phyloP scores from a whole-genome alignment of 2,329 filamentous ascomycete species.

The Fusarium sp. region DNA sequence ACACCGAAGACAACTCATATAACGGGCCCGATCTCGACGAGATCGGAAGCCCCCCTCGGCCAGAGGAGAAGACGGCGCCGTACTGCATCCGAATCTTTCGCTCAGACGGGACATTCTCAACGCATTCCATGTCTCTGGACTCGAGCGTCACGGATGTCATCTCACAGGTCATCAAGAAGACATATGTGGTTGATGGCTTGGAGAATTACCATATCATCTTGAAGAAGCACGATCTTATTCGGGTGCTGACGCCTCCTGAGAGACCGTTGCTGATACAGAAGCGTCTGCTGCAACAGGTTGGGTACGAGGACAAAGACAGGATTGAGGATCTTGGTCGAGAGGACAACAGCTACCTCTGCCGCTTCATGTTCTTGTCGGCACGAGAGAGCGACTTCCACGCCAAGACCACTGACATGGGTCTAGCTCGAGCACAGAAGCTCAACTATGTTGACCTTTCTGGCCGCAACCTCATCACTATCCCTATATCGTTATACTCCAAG shows the following conservation, averaged over 20 bases:
- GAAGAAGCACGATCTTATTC: constrained; percentile 89
- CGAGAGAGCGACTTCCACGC: constrained; percentile 85
- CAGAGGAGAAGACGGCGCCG: constrained; percentile 79
- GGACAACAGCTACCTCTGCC: constrained; percentile 96
- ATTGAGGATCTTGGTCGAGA: constrained; percentile 95
- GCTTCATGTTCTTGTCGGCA: constrained; percentile 93
- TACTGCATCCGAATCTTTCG: constrained; percentile 98
- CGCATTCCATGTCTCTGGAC: constrained; percentile 85
- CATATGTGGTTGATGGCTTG: constrained; percentile 87
- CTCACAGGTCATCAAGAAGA: constrained; percentile 92
- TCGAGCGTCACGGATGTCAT: constrained; percentile 90
- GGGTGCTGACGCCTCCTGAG: constrained; percentile 82
- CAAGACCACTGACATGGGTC: constrained; percentile 77
- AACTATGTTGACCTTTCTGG: constrained; percentile 94
- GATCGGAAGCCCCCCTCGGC: constrained; percentile 71
- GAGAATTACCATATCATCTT: constrained; percentile 97
- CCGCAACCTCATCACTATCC: constrained; percentile 92
- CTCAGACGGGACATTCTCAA: constrained; percentile 93
- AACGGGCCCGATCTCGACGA: constrained; percentile 75
- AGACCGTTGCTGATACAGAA: constrained; percentile 93
- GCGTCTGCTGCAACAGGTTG: constrained; percentile 87
- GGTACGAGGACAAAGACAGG: constrained; percentile 86
- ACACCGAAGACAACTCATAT: constrained; percentile 72
- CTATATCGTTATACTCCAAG: constrained; percentile 92
- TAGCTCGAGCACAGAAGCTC: constrained; percentile 88